These are phyloP conservation scores for Coniophora puteana DNA, from an alignment of 1,284 basidiomycete genomes.

Conservation along the genomic window DNA sequence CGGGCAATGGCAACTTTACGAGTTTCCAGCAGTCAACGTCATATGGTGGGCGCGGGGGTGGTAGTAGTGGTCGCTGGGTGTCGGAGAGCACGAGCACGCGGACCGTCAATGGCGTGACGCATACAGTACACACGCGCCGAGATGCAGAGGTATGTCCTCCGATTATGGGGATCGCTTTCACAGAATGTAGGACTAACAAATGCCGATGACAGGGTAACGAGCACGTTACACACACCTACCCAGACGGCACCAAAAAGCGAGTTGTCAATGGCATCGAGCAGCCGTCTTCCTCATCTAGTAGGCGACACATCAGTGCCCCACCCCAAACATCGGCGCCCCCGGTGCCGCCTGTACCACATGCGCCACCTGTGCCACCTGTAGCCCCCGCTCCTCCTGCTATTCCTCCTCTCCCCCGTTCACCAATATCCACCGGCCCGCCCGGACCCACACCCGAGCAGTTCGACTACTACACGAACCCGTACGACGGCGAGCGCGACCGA, in stretches of 20 bases:
- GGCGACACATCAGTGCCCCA: conserved; percentile 8
- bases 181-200: background rate
- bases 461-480: background rate
- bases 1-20: conserved; percentile 12
- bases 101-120: conserved; percentile 62
- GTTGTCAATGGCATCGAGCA: conserved; percentile 73
- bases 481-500: too few species aligned
- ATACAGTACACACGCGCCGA: conserved; percentile 50
- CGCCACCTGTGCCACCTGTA: conserved; percentile 6
- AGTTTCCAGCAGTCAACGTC: conserved; percentile 4
- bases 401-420: conserved; percentile 16
- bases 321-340: background rate
- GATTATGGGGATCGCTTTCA: conserved; percentile 11
- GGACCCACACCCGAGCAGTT: background rate
- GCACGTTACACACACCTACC: conserved; percentile 58
- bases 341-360: background rate
- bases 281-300: conserved; percentile 13
- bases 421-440: too few species aligned
- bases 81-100: conserved; percentile 51
- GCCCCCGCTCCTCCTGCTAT: background rate
- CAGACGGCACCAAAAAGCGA: conserved; percentile 60
- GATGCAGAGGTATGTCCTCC: conserved; percentile 48
- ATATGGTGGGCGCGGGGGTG: conserved; percentile 17
- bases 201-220: conserved; percentile 61
- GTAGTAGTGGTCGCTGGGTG: conserved; percentile 36